Evolutionary conservation across 2,329 filamentous ascomycete genomes (phyloP).

Genomic region (Aspergillus texensis): DNA sequence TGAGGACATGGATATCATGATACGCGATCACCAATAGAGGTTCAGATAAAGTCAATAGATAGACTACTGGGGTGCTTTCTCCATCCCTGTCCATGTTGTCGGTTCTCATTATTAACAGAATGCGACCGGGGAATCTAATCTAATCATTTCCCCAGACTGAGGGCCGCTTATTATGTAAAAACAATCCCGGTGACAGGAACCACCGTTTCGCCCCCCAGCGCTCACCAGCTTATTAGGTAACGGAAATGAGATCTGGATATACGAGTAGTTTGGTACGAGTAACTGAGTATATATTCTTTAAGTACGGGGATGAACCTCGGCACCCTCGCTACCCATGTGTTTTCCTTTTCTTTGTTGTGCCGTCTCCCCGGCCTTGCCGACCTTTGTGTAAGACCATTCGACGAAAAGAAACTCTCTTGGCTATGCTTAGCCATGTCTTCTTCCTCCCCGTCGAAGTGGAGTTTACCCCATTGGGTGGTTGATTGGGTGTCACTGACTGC

Average conservation of each 20-base stretch:
- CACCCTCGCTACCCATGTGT: neutral
- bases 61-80: neutral
- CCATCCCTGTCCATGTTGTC: neutral
- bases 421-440: neutral
- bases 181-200: neutral
- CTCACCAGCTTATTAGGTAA: neutral
- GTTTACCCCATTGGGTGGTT: neutral
- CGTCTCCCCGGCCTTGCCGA: neutral
- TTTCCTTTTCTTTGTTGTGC: neutral
- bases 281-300: too few species aligned
- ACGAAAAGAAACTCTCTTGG: neutral
- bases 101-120: slow-evolving; percentile 1
- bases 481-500: neutral
- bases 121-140: neutral
- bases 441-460: neutral
- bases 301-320: neutral
- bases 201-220: neutral
- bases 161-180: neutral
- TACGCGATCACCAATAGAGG: neutral
- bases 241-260: neutral
- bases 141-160: neutral
- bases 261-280: too few species aligned
- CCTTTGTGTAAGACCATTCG: neutral
- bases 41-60: neutral
- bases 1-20: neutral